phyloP scores from a whole-genome alignment of 148 eudicot species.

The Dysphania ambrosioides region DNA sequence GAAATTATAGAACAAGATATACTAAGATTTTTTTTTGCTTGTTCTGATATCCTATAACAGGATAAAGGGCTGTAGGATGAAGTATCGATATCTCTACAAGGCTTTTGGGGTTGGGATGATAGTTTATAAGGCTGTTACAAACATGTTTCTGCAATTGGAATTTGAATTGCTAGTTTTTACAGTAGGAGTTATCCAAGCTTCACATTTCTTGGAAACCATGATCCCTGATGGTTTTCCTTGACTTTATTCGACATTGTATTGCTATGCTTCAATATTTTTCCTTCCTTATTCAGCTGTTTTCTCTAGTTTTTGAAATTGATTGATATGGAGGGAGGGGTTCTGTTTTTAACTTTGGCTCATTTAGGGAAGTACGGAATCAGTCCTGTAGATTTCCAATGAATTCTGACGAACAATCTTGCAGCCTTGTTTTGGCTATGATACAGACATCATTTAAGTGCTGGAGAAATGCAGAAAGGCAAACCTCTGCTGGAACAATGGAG shows the following conservation, averaged over 20 bases:
- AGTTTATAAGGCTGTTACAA: not conserved
- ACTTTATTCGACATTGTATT: not conserved
- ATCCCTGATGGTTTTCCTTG: not conserved
- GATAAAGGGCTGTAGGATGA: not conserved
- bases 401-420: not conserved
- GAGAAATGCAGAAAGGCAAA: not conserved
- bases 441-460: not conserved
- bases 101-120: not conserved
- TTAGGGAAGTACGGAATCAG: not conserved
- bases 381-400: not conserved
- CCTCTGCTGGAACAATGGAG: not conserved
- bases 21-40: too few species aligned
- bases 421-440: not conserved
- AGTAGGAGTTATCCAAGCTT: too few species aligned
- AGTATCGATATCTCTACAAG: not conserved
- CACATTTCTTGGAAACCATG: too few species aligned
- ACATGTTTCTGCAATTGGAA: too few species aligned
- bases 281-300: not conserved
- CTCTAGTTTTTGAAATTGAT: not conserved
- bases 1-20: too few species aligned
- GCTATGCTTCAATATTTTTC: not conserved
- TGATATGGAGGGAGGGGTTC: not conserved
- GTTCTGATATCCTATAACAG: not conserved
- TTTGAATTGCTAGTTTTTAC: too few species aligned
- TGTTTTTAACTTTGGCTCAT: not conserved